Evolutionary conservation across 2,329 filamentous ascomycete species (phyloP), one percentile per base, ranked within the genome.

Genomic region (Aspergillus persii): DNA sequence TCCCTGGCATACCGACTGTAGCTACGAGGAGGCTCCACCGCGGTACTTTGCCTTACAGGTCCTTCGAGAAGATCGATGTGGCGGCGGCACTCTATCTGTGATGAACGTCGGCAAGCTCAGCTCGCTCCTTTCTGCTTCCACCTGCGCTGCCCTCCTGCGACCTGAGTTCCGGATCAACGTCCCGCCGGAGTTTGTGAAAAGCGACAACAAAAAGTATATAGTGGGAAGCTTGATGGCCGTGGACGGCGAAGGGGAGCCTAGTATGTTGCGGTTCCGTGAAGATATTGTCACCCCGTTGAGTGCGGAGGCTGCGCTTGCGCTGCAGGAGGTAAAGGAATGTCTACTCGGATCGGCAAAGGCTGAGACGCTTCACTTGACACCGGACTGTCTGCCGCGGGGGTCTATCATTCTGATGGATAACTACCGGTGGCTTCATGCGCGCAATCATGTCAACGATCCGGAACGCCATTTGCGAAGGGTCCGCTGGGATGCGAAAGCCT

Each of bases 1-100:
- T 30, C 73, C 77, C 0, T 80, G 78, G 78, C 78, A 80, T 50
- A 80, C 76, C 0, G 77, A 80, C 51, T 79, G 78, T 63, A 78
- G 76, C 61, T 80, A 80, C 50, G 78, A 80, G 51, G 54, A 69
- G 0, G 60, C 62, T 0, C 68, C 74, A 1, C 77, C 78, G 2
- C 57, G 73, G 3, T 79, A 71, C 50, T 79, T 80, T 50, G 78
- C 76, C 0, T 70, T 80, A 0, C 77, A 80, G 15, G 76, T 79
- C 0, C 69, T 80, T 0, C 76, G 72, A n/a, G 70, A 72, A 23
- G 78, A 80, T 59, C 68, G 70, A 0, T 70, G 54, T n/a, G 76
- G 77, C 3, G 77, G 77, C 0, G 77, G 77, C 0, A n/a, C 26
- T 2, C 8, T 27, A 1, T 27, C 26, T 5, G 9, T 26, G 23